Evolutionary conservation across 306 rosid genomes (phyloP).

Genomic region (Aeschynomene evenia): DNA sequence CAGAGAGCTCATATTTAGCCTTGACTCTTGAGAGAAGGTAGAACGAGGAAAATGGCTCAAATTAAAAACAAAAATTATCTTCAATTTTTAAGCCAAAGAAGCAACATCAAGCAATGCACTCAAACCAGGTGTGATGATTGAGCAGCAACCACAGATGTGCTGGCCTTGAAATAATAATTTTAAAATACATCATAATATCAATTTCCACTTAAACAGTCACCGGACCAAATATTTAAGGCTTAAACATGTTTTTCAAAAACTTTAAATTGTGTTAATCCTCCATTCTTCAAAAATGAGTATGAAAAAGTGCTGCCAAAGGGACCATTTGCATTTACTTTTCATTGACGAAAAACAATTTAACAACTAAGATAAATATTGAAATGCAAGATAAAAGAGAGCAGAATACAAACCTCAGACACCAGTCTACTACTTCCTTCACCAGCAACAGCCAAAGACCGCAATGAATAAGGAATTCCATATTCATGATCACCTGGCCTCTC

Average conservation of each 20-base stretch:
- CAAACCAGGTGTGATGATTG: not conserved
- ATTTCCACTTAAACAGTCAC: not conserved
- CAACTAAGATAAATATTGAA: conserved; percentile 10
- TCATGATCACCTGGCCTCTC: conserved; percentile 76
- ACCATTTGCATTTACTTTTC: not conserved
- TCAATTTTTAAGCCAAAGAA: not conserved
- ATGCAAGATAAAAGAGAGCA: conserved; percentile 27
- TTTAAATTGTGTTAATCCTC: not conserved
- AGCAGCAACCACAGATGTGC: conserved; percentile 1
- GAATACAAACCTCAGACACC: conserved; percentile 81
- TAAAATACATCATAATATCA: not conserved
- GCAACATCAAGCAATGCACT: not conserved
- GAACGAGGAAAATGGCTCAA: not conserved
- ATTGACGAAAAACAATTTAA: no score
- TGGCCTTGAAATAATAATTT: not conserved
- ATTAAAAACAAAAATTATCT: not conserved
- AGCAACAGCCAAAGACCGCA: conserved; percentile 61
- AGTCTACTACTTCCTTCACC: conserved; percentile 83
- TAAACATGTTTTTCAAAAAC: no score
- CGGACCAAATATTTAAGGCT: not conserved
- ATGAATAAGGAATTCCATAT: conserved; percentile 70
- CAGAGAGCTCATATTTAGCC: not conserved
- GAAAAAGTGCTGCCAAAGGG: no score
- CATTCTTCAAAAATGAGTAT: not conserved
- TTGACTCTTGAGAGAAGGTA: not conserved